These are phyloP conservation scores for Lippia alba DNA, from an alignment of 305 asterid species.

Conservation along the genomic window DNA sequence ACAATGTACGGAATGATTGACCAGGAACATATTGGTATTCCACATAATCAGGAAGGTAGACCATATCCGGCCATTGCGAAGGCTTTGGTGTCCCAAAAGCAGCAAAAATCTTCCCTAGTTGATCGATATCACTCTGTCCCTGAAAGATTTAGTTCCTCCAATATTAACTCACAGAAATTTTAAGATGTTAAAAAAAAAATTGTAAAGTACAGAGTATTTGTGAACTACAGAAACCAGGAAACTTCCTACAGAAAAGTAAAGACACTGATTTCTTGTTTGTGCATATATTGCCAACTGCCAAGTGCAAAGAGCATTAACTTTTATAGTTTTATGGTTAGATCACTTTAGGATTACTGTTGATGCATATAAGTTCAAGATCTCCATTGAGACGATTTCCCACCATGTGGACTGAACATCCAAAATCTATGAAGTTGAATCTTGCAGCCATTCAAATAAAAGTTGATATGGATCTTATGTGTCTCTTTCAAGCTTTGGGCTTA, in stretches of 20 bases:
- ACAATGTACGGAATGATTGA: constrained; percentile 82
- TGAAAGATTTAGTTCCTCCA: constrained; percentile 35
- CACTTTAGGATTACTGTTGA: not conserved
- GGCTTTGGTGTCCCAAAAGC: constrained; percentile 95
- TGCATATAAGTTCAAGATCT: not conserved
- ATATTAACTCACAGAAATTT: constrained; percentile 3
- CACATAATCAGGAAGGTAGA: constrained; percentile 93
- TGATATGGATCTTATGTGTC: not conserved
- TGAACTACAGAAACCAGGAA: not conserved
- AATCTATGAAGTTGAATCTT: not conserved
- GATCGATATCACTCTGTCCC: constrained; percentile 96
- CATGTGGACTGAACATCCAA: not conserved
- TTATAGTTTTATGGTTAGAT: not conserved
- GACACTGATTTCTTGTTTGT: not conserved
- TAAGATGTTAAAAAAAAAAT: not conserved
- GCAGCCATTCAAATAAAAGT: not conserved
- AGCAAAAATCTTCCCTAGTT: constrained; percentile 90
- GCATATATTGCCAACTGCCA: not conserved
- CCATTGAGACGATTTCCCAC: not conserved
- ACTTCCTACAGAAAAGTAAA: not conserved
- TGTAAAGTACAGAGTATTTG: not conserved
- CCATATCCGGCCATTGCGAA: constrained; percentile 92
- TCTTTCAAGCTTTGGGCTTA: not conserved
- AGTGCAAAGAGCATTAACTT: not conserved
- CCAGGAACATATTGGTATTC: constrained; percentile 92